Evolutionary conservation across 371 early-diverging fungal species (phyloP).

Genomic region (Rhizomucor miehei): DNA sequence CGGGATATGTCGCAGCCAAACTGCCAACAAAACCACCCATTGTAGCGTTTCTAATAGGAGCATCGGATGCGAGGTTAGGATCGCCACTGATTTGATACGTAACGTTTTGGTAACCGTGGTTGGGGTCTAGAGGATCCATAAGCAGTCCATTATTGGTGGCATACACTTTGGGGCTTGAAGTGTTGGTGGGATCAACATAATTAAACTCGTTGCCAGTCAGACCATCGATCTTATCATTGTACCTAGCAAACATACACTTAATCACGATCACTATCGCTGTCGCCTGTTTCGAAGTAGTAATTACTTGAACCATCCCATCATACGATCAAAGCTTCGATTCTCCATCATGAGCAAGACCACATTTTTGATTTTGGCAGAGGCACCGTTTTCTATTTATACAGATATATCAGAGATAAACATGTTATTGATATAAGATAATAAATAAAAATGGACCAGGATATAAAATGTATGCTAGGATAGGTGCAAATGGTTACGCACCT

Average conservation of each 20-base stretch:
- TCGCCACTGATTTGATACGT: constrained; percentile 23
- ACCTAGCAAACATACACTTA: not conserved
- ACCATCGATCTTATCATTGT: constrained; percentile 16
- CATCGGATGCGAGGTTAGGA: constrained; percentile 7
- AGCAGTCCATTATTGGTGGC: constrained; percentile 20
- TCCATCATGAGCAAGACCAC: constrained; percentile 35
- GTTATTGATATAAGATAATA: not conserved
- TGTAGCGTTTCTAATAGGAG: constrained; percentile 8
- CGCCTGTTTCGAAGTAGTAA: no score
- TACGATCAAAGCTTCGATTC: constrained; percentile 35
- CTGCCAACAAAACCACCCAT: constrained; percentile 29
- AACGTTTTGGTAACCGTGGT: constrained; percentile 14
- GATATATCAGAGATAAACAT: not conserved
- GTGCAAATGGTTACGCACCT: not conserved
- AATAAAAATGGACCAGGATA: not conserved
- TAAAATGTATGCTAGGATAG: not conserved
- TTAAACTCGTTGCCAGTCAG: constrained; percentile 23
- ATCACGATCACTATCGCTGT: no score
- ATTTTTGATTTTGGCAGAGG: constrained; percentile 30
- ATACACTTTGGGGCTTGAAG: constrained; percentile 14
- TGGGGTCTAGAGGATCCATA: constrained; percentile 25
- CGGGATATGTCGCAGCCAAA: constrained; percentile 12
- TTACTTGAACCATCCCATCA: constrained; percentile 31
- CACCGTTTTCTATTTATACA: constrained; percentile 13
- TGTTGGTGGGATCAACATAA: constrained; percentile 14